Base-by-base conservation (phyloP, 106 monocot genomes). In the Cymbidium sinense region DNA sequence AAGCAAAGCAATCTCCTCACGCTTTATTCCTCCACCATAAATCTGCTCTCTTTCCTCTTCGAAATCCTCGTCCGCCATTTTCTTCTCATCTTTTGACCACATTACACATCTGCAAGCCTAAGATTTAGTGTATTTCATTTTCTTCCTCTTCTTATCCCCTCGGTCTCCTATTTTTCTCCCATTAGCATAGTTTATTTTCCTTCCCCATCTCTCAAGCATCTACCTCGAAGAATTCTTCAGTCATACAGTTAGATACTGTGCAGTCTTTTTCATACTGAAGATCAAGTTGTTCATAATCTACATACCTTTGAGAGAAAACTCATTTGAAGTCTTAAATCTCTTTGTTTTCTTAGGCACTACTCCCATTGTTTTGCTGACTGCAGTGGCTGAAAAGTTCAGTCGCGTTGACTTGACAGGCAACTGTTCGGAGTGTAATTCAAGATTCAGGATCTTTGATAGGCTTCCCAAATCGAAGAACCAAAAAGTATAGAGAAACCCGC, bases 1-100 rank as follows among this genome's bases (percentile, higher is more conserved):
- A 83, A 83, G 83, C 83, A 78, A 83, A 83, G 83, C 77, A 78
- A 77, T 62, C 83, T 62, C 31, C 73, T n/a, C n/a, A 43, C 25
- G 7, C 34, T 43, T 77, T 43, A 50, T 71, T 20, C 25, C 41
- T 23, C 35, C 50, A 17, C 50, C 8, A 28, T 61, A 35, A 78
- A 47, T 15, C 44, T 44, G 21, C 50, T 13, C 5, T 31, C 25
- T 12, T 33, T 8, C 28, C 70, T 35, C 12, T 15, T 15, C 4
- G 2, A 80, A 51, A 43, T 27, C 19, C 7, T 50, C 50, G 19
- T 50, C 28, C 65, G 27, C 47, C 29, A 20, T 20, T 73, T 69
- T 15, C 30, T 4, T 31, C 31, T 67, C 65, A 5, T 15, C 67
- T n/a, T 67, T 5, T 30, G n/a, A 5, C 30, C 31, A 7, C 44